Base-by-base conservation (phyloP, 2,329 filamentous ascomycete genomes). In the Trichoderma aggressivum region DNA sequence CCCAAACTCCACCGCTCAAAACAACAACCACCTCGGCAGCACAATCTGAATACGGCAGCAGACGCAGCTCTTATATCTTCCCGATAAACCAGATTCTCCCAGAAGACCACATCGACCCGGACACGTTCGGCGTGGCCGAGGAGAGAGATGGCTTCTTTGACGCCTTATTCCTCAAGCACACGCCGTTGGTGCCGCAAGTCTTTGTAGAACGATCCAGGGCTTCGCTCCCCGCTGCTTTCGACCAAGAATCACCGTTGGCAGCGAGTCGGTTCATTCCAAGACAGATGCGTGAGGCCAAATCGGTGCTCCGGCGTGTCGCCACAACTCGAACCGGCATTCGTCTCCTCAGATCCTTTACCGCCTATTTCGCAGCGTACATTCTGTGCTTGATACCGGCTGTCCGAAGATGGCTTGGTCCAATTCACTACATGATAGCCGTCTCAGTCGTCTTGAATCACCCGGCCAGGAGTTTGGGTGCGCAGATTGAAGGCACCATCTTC, bases 371-470 rank as follows among this genome's bases (percentile, higher is more conserved):
- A 60, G 84, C 87, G 3, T 89, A 89, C 75, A 77, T 86, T 2
- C 75, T 89, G 21, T 89, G 87, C 73, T 83, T 89, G 3, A 76
- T 88, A 6, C 86, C 86, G 1, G 75, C 75, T 3, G 80, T 85
- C 5, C 80, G 81, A n/a, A 70, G 77, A n/a, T 87, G 84, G 82
- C 80, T 89, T 5, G 88, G 88, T 2, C 81, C 79, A 18, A 86
- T 88, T 74, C 82, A 82, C 73, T 89, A 88, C 74, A 83, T 89
- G 72, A 85, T 88, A 81, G 84, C 82, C 5, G 77, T 90, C 61
- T 89, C 87, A 3, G 81, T 85, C n/a, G 83, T 89, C 24, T 74
- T 89, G 58, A 89, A 89, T 71, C 88, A 90, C 74, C 82, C 88
- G 3, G 86, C 85, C 26, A 82, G 88, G 47, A 84, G 86, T 1